phyloP scores from a whole-genome alignment of 805 yeast genomes.

The Pichia membranifaciens region DNA sequence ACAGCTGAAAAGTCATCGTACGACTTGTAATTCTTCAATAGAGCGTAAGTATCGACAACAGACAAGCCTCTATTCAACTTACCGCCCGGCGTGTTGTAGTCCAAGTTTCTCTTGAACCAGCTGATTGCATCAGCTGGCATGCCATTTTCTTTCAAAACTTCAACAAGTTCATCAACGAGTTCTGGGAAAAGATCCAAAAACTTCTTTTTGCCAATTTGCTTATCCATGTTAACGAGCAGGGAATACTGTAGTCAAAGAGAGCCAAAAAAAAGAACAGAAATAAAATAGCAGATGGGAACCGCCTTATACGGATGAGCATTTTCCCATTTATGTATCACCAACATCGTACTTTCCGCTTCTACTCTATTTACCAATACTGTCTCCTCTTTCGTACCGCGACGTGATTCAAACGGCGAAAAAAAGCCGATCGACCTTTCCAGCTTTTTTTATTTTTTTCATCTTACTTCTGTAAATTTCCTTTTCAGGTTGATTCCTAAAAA shows the following conservation, averaged over 20 bases:
- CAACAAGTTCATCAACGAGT: constrained; percentile 68
- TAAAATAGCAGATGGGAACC: too few species aligned
- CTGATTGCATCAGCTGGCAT: constrained; percentile 81
- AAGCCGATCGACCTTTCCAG: not conserved
- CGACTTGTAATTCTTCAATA: constrained; percentile 59
- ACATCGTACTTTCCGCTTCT: too few species aligned
- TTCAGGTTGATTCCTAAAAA: constrained; percentile 5
- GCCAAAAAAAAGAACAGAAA: too few species aligned
- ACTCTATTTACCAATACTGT: not conserved
- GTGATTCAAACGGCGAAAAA: not conserved
- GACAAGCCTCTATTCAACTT: constrained; percentile 94
- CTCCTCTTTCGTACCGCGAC: not conserved
- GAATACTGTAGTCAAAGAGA: too few species aligned
- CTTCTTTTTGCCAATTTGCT: constrained; percentile 41
- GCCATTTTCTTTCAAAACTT: constrained; percentile 57
- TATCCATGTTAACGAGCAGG: constrained; percentile 25
- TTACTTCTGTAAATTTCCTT: constrained; percentile 3
- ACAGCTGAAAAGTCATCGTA: constrained; percentile 51
- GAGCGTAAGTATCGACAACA: constrained; percentile 85
- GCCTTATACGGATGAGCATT: too few species aligned
- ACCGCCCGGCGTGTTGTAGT: constrained; percentile 94
- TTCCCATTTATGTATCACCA: too few species aligned
- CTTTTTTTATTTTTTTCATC: not conserved
- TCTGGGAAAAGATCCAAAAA: constrained; percentile 68
- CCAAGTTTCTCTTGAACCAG: constrained; percentile 71